Base-by-base conservation (phyloP, 139 green algal species). In the Picochlorum sp. region DNA sequence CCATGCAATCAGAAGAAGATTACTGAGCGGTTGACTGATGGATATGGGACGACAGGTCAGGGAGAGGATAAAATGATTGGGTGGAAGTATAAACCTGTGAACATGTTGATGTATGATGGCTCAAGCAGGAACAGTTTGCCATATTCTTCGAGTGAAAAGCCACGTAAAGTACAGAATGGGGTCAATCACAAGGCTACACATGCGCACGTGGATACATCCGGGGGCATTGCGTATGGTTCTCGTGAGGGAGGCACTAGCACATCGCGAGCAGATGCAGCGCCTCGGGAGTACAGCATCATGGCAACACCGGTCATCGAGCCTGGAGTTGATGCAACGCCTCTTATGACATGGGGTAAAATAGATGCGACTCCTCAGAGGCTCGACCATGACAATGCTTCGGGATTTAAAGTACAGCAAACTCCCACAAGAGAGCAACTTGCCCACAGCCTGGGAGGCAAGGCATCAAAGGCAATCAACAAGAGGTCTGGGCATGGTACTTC, bases 281-380 rank as follows among this genome's bases (percentile, higher is more conserved):
- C 50, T 32, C 32, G 20, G 5, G 47, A 61, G 2, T 84, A 86
- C 45, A 44, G 49, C 38, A 49, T 76, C 6, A 28, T 86, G 47
- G 70, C 75, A 3, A 86, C 80, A 2, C 82, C 80, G 2, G 57
- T 58, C 28, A 74, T 80, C n/a, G 71, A 69, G 4, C 80, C 74
- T 10, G 67, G 56, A 32, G 72, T 68, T n/a, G 82, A 73, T 5
- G 70, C 62, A 41, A 87, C 80, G 1, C 88, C 87, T 2, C 64
- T 95, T 15, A 89, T 95, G 78, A 95, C 88, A 3, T 95, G 88
- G 88, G 88, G 88, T 18, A 85, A 94, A 51, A 80, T 95, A 18
- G 82, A 70, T 21, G 74, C 60, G 68, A 95, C 88, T 16, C 88
- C 88, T 6, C 62, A 92, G 68, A 71, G 88, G 10, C 63, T 78